A percentile compares a stretch with the other conserved stretches of the same genome.
Conservation (phyloP, 495 filamentous ascomycete species). For the Aspergillus bertholletiae region DNA sequence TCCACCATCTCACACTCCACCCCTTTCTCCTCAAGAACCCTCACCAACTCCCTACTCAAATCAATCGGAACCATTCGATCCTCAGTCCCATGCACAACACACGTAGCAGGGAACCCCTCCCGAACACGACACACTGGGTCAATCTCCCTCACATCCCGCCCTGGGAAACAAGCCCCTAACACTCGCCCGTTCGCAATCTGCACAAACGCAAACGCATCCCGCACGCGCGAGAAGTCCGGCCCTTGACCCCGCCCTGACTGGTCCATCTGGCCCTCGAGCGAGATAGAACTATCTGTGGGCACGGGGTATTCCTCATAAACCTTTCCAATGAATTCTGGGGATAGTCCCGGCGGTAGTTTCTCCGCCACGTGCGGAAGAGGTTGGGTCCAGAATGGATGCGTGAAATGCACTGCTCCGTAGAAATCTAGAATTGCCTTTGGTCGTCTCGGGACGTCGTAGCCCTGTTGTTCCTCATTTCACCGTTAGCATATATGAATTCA, state of each 20-base stretch:
- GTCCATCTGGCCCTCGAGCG: conserved; percentile 31
- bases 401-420: conserved; percentile 35
- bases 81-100: conserved; percentile 26
- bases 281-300: conserved; percentile 28
- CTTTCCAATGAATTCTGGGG: conserved; percentile 17
- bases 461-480: too few species aligned
- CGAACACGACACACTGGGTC: conserved; percentile 23
- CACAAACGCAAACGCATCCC: conserved; percentile 35
- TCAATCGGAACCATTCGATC: conserved; percentile 28
- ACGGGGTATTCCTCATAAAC: conserved; percentile 27
- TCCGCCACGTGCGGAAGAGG: conserved; percentile 63
- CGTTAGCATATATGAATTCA: too few species aligned
- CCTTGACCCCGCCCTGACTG: conserved; percentile 15
- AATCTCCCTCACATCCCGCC: conserved; percentile 14
- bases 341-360: conserved; percentile 18
- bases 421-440: conserved; percentile 31
- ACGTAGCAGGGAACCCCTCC: conserved; percentile 26
- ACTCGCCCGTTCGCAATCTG: conserved; percentile 32
- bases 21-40: conserved; percentile 15
- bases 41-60: conserved; percentile 23
- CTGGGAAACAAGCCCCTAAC: conserved; percentile 21
- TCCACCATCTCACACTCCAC: conserved; percentile 31
- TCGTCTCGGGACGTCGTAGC: conserved; percentile 22
- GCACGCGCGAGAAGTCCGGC: conserved; percentile 25
- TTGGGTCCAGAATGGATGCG: conserved; percentile 48